phyloP scores from a whole-genome alignment of 1,284 basidiomycete genomes.

The Kalmanozyma brasiliensis region DNA sequence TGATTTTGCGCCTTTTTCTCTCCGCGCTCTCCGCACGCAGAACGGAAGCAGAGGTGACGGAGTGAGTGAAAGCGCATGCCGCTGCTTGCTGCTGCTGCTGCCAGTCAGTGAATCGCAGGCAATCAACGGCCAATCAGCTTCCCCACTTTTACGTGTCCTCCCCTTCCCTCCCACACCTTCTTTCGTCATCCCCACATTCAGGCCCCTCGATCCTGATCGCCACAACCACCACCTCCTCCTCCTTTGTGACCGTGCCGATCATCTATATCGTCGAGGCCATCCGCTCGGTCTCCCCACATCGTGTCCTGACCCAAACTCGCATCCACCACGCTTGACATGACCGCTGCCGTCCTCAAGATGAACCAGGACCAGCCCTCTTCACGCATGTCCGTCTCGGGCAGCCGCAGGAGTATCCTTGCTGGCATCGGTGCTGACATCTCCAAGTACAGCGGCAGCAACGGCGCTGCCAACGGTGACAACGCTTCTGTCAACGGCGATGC shows the following conservation, averaged over 20 bases:
- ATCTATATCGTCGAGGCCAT: too few species aligned
- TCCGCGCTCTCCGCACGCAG: too few species aligned
- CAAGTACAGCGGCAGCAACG: slow-evolving; percentile 4
- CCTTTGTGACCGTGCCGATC: too few species aligned
- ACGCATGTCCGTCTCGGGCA: slow-evolving; percentile 27
- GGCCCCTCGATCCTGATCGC: not conserved
- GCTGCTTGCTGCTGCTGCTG: too few species aligned
- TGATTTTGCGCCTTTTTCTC: too few species aligned
- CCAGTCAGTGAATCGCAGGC: too few species aligned
- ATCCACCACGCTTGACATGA: slow-evolving; percentile 14
- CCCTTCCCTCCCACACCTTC: not conserved
- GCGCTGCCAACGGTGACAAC: not conserved
- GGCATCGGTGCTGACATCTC: slow-evolving; percentile 25
- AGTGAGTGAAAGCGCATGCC: too few species aligned
- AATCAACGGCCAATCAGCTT: not conserved
- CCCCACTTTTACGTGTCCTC: not conserved
- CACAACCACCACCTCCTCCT: not conserved
- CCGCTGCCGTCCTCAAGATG: slow-evolving; percentile 43
- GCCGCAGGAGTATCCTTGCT: slow-evolving; percentile 42
- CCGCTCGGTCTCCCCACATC: too few species aligned
- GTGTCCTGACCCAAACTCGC: too few species aligned
- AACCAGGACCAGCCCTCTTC: slow-evolving; percentile 14
- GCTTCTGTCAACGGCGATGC: slow-evolving; percentile 14
- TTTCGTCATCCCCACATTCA: not conserved
- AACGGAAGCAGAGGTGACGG: too few species aligned